Conservation (phyloP, 768 basidiomycete genomes). For the Megacollybia marginata region DNA sequence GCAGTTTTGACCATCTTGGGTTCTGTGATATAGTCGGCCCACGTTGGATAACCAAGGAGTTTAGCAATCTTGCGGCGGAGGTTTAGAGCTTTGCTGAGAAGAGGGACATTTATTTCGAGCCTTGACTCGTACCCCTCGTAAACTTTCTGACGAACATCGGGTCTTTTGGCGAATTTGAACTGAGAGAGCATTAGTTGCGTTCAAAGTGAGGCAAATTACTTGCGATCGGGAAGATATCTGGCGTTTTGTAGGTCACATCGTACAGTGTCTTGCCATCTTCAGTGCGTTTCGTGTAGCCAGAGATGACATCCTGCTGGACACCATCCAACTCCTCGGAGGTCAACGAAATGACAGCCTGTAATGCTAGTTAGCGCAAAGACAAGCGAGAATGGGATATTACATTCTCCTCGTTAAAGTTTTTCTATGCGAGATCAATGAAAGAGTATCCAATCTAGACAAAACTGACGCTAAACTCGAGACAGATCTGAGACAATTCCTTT, state of each 20-base stretch:
- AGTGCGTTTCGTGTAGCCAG: constrained; percentile 64
- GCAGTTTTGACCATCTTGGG: constrained; percentile 80
- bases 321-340: constrained; percentile 72
- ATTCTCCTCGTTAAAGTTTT: constrained; percentile 88
- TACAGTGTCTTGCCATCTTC: constrained; percentile 53
- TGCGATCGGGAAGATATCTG: constrained; percentile 75
- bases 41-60: constrained; percentile 67
- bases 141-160: constrained; percentile 60
- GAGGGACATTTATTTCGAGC: constrained; percentile 58
- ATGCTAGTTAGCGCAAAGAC: background rate
- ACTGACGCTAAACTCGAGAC: constrained; percentile 73
- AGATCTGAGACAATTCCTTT: constrained; percentile 71
- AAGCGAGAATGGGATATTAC: constrained; percentile 25
- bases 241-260: constrained; percentile 76
- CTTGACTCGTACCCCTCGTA: constrained; percentile 64
- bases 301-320: constrained; percentile 71
- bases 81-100: constrained; percentile 60
- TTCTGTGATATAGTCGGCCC: constrained; percentile 83
- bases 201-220: constrained; percentile 10
- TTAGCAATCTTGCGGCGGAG: constrained; percentile 64
- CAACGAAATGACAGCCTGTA: constrained; percentile 54
- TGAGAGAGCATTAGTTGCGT: constrained; percentile 15
- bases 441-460: background rate
- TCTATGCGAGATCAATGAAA: constrained; percentile 29
- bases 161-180: constrained; percentile 76